Percentiles rank a stretch among this genome's conserved stretches.
These are phyloP conservation scores for Monosiga brevicollis DNA, from an alignment of 78 protist species.

Conservation along the genomic window DNA sequence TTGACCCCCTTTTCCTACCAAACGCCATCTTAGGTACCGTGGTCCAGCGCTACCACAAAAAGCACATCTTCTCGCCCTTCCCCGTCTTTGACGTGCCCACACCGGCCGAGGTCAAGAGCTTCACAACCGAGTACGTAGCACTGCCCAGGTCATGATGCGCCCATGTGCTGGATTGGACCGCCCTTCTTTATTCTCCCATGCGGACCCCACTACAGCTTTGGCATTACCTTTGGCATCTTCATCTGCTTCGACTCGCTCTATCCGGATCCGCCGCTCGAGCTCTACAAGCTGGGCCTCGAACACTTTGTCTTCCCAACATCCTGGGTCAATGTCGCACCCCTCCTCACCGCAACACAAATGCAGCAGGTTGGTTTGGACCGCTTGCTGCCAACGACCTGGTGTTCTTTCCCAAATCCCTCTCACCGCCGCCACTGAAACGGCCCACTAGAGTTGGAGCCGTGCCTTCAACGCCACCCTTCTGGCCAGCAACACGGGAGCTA, in stretches of 20 bases:
- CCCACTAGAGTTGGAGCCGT: background rate
- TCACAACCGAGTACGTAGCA: background rate
- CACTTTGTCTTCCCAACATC: conserved; percentile 1
- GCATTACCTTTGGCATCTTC: background rate
- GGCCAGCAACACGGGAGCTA: background rate
- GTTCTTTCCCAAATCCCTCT: background rate
- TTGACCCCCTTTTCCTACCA: no score
- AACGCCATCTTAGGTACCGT: no score
- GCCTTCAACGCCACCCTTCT: background rate
- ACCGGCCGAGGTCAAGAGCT: background rate
- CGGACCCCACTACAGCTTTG: no score
- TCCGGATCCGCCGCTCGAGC: background rate
- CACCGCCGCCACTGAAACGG: background rate
- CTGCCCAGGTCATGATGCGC: no score
- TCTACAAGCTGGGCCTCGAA: background rate
- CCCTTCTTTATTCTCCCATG: no score
- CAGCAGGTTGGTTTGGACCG: background rate
- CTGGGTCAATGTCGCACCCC: background rate
- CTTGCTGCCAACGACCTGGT: background rate
- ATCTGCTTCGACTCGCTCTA: background rate
- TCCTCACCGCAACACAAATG: background rate
- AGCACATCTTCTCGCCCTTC: background rate
- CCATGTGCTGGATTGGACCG: no score
- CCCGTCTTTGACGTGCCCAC: background rate
- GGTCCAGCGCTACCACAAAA: background rate